Base-by-base conservation (phyloP, 179 eudicot species). In the Drosera spatulata region DNA sequence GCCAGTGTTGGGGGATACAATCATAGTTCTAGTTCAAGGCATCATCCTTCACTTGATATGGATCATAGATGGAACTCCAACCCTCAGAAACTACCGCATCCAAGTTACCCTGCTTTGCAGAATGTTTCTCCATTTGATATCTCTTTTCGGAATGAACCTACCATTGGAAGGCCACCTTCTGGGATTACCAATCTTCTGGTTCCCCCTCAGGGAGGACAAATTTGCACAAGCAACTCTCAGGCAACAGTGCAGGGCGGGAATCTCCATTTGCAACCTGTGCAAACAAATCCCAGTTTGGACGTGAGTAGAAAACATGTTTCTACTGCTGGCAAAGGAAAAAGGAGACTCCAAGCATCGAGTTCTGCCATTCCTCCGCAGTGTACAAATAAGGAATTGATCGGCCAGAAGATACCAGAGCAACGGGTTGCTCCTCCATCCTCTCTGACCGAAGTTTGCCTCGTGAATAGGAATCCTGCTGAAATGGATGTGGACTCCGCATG, bases 401-500 rank as follows among this genome's bases (percentile, higher is more conserved):
- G 45, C 33, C 45, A 43, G 37, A 62, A 62, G 10, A 70, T 33
- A 47, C 51, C 51, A 7, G 45, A 43, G 45, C 45, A 0, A 7
- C 33, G 33, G 33, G 45, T 43, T 7, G 8, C 40, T 39, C 2
- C 11, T 0, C 64, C 53, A 3, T n/a, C 13, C 33, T 53, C 79
- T 38, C 55, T 63, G 46, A 58, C 45, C 50, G 41, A 46, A 5
- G 53, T 54, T 4, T 75, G 79, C 45, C 2, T n/a, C 48, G 6
- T 75, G 49, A 75, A 65, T 61, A 53, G 54, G 43, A 75, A 75
- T 45, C 79, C 79, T 4, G 69, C 70, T 9, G 79, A 75, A 66
- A 61, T 71, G 22, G 79, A 75, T 39, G 43, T 42, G 37, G 58
- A 22, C 15, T 54, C 41, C 59, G 2, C 65, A 50, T 40, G 56